Percentiles rank a stretch among this genome's conserved stretches.
Evolutionary conservation across 805 yeast species (phyloP).

Genomic region (Pichia deserticola): DNA sequence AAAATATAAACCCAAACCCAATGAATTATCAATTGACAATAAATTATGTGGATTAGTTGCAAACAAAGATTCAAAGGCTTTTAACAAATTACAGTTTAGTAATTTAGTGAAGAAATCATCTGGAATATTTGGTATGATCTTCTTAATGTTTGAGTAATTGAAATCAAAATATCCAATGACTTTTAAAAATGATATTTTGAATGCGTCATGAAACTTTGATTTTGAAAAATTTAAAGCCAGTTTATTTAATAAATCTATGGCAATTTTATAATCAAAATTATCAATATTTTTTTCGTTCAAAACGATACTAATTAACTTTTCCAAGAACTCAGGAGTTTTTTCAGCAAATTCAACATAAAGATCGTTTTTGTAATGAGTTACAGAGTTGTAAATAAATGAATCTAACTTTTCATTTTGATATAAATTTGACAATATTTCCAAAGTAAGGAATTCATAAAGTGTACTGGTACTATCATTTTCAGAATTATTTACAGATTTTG

Average conservation of each 20-base stretch:
- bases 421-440: constrained; percentile 28
- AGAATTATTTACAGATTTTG: constrained; percentile 7
- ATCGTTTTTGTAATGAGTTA: constrained; percentile 16
- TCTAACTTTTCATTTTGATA: constrained; percentile 21
- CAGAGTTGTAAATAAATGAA: constrained; percentile 19
- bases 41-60: constrained; percentile 10
- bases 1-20: constrained; percentile 16
- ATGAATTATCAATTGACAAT: constrained; percentile 18
- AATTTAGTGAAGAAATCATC: background rate
- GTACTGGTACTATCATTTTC: background rate
- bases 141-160: background rate
- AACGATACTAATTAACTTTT: constrained; percentile 8
- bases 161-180: constrained; percentile 3
- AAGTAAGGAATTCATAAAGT: constrained; percentile 28
- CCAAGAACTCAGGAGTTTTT: constrained; percentile 12
- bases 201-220: background rate
- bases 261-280: background rate
- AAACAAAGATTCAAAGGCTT: background rate
- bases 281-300: background rate
- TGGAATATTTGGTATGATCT: constrained; percentile 5
- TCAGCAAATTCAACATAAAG: constrained; percentile 14
- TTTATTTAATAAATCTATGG: constrained; percentile 11
- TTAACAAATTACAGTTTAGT: background rate
- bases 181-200: constrained; percentile 9
- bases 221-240: too few species aligned